phyloP scores from a whole-genome alignment of 352 stramenopile genomes.

The Phytophthora tentaculata region DNA sequence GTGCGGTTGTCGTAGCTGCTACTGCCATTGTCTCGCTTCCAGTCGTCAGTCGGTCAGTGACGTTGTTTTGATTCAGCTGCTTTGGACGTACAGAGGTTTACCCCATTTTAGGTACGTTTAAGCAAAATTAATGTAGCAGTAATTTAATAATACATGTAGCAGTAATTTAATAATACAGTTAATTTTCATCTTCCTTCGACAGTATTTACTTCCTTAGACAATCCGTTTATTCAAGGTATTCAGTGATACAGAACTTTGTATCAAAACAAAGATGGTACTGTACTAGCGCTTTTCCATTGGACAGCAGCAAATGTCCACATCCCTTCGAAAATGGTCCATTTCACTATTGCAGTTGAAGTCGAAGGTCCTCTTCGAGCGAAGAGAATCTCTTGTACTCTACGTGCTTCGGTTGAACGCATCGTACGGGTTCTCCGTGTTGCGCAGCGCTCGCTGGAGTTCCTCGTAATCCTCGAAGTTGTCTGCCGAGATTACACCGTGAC shows the following conservation, averaged over 20 bases:
- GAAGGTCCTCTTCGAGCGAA: too few species aligned
- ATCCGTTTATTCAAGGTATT: too few species aligned
- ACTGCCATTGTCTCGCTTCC: conserved; percentile 38
- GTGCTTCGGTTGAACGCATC: conserved; percentile 29
- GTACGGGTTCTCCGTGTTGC: conserved; percentile 35
- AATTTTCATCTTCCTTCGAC: too few species aligned
- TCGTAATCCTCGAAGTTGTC: conserved; percentile 62
- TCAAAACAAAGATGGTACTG: too few species aligned
- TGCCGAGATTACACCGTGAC: conserved; percentile 66
- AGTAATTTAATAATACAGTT: too few species aligned
- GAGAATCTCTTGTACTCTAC: too few species aligned
- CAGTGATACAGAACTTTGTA: too few species aligned
- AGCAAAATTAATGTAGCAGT: too few species aligned
- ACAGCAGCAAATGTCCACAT: conserved; percentile 14
- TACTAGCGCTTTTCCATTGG: conserved; percentile 10
- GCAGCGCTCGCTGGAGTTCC: conserved; percentile 43
- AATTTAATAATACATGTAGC: too few species aligned
- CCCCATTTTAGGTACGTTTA: not conserved
- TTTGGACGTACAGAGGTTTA: not conserved
- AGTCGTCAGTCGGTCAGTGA: conserved; percentile 22
- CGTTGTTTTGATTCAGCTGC: conserved; percentile 12
- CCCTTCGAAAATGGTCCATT: not conserved
- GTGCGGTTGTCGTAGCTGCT: conserved; percentile 18
- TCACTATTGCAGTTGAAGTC: conserved; percentile 12
- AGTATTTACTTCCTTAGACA: too few species aligned